Evolutionary conservation across 192 early-diverging fungal species (phyloP), one percentile per base, ranked within the genome.

Genomic region (Coemansia sp.): DNA sequence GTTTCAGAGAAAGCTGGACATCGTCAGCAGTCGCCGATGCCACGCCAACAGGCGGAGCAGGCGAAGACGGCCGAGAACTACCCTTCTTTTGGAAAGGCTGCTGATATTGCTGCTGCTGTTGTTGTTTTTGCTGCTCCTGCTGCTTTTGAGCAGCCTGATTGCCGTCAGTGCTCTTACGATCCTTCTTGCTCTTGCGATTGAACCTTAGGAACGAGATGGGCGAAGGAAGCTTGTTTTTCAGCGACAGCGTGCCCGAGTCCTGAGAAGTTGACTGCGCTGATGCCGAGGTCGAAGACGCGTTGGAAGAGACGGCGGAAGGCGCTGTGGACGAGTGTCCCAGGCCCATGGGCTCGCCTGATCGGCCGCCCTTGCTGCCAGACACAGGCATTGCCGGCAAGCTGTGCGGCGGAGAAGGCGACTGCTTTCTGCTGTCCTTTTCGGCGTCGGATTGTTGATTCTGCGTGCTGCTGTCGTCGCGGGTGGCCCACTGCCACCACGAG

Each of bases 401-500:
- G 55, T 55, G 14, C 55, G 62, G 36, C 55, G 53, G 36, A 27
- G 53, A 23, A 39, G 53, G 28, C 62, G 62, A 56, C 55, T 57
- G 29, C 32, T 50, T 63, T 45, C 62, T 30, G 39, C 62, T 30
- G 39, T 47, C 35, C 54, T 30, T 27, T 27, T 54, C 52, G 1
- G 52, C 27, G 9, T 54, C 52, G 3, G 52, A 18, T 30, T 55
- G 61, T 8, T 20, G 51, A 24, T 61, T 47, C 60, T 30, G 50
- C 36, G 25, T 11, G 62, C 27, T 51, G 55, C 50, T 52, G 34
- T 23, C 23, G 30, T 72, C 75, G 9, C 68, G 61, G 2, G 68
- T 28, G 36, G 67, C 72, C 75, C 75, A 78, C 59, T 78, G 75
- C 75, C 75, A 78, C 75, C 75, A 78, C 19, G 75, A 78, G 4